Percentiles rank a stretch among this genome's conserved stretches.
phyloP scores from a whole-genome alignment of 495 filamentous ascomycete species.

The Aspergillus ostianus region DNA sequence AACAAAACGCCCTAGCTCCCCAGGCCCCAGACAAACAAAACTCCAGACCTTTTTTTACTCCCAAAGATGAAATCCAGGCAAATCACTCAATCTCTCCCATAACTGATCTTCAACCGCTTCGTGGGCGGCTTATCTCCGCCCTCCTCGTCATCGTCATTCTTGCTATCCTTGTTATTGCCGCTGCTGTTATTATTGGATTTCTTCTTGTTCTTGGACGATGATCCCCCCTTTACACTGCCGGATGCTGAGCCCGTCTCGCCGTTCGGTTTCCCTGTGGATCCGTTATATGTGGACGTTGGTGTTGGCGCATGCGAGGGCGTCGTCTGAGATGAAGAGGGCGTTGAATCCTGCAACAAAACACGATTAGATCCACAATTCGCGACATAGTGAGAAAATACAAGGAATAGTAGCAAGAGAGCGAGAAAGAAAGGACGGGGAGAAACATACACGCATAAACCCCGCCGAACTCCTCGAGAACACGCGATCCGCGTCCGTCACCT shows the following conservation, averaged over 20 bases:
- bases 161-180: constrained; percentile 31
- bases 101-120: constrained; percentile 54
- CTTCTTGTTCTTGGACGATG: constrained; percentile 47
- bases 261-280: constrained; percentile 31
- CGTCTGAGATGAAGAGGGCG: constrained; percentile 47
- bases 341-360: constrained; percentile 39
- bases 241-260: constrained; percentile 24
- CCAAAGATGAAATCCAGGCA: constrained; percentile 2
- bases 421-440: too few species aligned
- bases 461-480: constrained; percentile 53
- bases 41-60: constrained; percentile 1
- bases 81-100: constrained; percentile 39
- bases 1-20: constrained; percentile 9
- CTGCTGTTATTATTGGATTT: constrained; percentile 31
- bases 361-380: neutral
- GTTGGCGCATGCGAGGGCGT: constrained; percentile 53
- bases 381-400: neutral
- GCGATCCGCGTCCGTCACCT: constrained; percentile 48
- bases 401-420: constrained; percentile 1
- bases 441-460: constrained; percentile 49
- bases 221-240: constrained; percentile 25
- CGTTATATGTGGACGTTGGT: constrained; percentile 42
- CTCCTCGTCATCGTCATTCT: constrained; percentile 41
- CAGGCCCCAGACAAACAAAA: constrained; percentile 9
- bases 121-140: constrained; percentile 44